Conservation (phyloP, 228 moss, liverwort and hornwort genomes). For the Sphagnum fallax region DNA sequence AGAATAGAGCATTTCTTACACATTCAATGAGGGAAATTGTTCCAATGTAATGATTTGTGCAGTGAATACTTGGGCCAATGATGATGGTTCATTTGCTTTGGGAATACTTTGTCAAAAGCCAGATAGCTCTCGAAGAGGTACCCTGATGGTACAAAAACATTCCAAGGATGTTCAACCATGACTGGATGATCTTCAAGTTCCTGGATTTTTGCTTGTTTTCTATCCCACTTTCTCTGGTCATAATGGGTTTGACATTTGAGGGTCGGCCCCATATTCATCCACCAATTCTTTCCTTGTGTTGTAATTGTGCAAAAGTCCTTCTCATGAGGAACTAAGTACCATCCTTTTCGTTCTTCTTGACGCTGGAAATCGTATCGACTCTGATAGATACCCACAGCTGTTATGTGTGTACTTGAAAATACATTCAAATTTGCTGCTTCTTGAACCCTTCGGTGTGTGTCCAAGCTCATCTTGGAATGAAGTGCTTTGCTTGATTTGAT, state of each 20-base stretch:
- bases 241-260: conserved; percentile 19
- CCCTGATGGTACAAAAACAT: conserved; percentile 15
- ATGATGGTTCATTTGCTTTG: conserved; percentile 38
- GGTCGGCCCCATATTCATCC: conserved; percentile 24
- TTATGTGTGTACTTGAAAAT: conserved; percentile 23
- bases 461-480: conserved; percentile 57
- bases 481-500: conserved; percentile 48
- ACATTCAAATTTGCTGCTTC: conserved; percentile 24
- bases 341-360: conserved; percentile 22
- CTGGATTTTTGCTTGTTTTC: conserved; percentile 24
- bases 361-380: conserved; percentile 25
- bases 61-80: conserved; percentile 44
- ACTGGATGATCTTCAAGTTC: conserved; percentile 37
- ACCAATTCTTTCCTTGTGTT: conserved; percentile 16
- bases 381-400: conserved; percentile 31
- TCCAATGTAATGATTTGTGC: background rate
- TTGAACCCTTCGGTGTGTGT: conserved; percentile 38
- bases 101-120: conserved; percentile 41
- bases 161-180: conserved; percentile 62
- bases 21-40: background rate
- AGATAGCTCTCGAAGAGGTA: conserved; percentile 44
- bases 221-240: conserved; percentile 9
- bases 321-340: conserved; percentile 15
- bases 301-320: conserved; percentile 25
- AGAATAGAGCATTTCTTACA: too few relatives aligned